These are phyloP conservation scores for Forsythia viridissima DNA, from an alignment of 257 asterid genomes.

Conservation along the genomic window DNA sequence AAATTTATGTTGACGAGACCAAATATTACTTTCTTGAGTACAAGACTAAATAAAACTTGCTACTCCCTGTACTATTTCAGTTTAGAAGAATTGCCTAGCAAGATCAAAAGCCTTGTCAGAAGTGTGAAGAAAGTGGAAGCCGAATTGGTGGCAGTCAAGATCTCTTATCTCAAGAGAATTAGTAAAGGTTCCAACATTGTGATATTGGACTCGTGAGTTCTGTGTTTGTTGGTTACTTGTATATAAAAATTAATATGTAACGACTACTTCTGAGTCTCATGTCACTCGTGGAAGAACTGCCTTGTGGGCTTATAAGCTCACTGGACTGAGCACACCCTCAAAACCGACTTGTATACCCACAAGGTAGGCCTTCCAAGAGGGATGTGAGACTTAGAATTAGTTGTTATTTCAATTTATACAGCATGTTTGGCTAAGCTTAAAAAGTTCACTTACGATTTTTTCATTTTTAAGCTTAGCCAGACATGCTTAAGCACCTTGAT, in stretches of 20 bases:
- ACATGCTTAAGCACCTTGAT: not conserved
- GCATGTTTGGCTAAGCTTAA: too few relatives aligned
- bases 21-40: slow-evolving; percentile 4
- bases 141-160: slow-evolving; percentile 83
- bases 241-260: not conserved
- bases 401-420: too few relatives aligned
- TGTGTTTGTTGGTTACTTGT: not conserved
- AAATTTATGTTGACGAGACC: not conserved
- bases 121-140: slow-evolving; percentile 84
- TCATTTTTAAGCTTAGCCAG: not conserved
- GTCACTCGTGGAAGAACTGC: not conserved
- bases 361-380: not conserved
- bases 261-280: not conserved
- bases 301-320: not conserved
- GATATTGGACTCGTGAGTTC: slow-evolving; percentile 87
- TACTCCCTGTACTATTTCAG: slow-evolving; percentile 41
- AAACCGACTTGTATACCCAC: not conserved
- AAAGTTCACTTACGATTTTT: too few relatives aligned
- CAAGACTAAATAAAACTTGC: not conserved
- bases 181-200: slow-evolving; percentile 76
- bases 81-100: slow-evolving; percentile 85
- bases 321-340: not conserved
- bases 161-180: slow-evolving; percentile 84
- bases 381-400: not conserved
- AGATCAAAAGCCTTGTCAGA: slow-evolving; percentile 64